phyloP scores from a whole-genome alignment of 257 asterid genomes.

The Salvia miltiorrhiza region DNA sequence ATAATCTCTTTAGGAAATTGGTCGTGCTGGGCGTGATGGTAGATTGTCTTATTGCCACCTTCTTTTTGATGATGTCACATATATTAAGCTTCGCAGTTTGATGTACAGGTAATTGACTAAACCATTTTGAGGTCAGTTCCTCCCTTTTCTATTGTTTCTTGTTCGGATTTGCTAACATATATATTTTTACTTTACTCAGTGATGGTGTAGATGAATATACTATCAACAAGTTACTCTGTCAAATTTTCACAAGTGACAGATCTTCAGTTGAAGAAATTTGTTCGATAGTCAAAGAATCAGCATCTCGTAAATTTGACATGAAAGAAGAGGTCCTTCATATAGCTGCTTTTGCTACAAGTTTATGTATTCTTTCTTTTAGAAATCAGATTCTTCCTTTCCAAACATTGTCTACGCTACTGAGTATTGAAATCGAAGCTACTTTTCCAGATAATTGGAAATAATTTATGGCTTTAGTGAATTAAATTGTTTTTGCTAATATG shows the following conservation, averaged over 20 bases:
- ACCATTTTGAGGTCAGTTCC: conserved; percentile 14
- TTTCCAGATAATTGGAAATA: not conserved
- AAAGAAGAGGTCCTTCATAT: conserved; percentile 81
- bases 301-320: conserved; percentile 90
- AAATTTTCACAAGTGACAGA: conserved; percentile 46
- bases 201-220: conserved; percentile 91
- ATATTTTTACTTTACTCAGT: conserved; percentile 40
- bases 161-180: conserved; percentile 23
- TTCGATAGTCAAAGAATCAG: conserved; percentile 71
- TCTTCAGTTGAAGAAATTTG: conserved; percentile 42
- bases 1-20: conserved; percentile 67
- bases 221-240: conserved; percentile 77
- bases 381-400: conserved; percentile 15
- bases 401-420: not conserved
- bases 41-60: conserved; percentile 84
- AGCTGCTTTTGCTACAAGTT: conserved; percentile 22
- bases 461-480: not conserved
- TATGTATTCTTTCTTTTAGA: conserved; percentile 6
- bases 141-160: conserved; percentile 10
- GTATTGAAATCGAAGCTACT: not conserved
- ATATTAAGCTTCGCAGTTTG: conserved; percentile 86
- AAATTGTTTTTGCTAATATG: not conserved
- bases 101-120: conserved; percentile 58
- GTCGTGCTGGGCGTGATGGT: conserved; percentile 99
- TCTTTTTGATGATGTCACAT: conserved; percentile 74